phyloP scores from a whole-genome alignment of 768 basidiomycete species.

The Tylopilus plumbeoviolaceoides region DNA sequence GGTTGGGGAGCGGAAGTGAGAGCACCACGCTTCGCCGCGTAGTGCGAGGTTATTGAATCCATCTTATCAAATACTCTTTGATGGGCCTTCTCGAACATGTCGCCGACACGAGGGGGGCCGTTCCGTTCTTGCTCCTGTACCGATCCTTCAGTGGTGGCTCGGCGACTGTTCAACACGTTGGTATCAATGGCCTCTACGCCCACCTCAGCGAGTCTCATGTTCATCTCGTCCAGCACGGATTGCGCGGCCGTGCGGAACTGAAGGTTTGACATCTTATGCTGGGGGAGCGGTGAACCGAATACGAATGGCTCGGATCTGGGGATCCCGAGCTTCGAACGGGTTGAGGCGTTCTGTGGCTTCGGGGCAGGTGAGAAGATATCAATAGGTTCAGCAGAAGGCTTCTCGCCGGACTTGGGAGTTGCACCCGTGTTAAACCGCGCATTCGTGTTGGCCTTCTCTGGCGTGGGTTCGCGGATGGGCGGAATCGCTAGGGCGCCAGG shows the following conservation, averaged over 20 bases:
- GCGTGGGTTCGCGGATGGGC: conserved; percentile 18
- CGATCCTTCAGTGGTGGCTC: conserved; percentile 3
- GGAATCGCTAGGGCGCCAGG: conserved; percentile 31
- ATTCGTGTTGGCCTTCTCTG: conserved; percentile 10
- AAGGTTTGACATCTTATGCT: conserved; percentile 56
- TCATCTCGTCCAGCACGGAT: conserved; percentile 81
- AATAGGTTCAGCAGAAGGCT: conserved; percentile 28
- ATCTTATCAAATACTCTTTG: conserved; percentile 67
- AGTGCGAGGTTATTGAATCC: conserved; percentile 65
- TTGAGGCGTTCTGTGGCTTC: conserved; percentile 15
- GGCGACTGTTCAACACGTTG: conserved; percentile 39
- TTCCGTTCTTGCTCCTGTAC: conserved; percentile 16
- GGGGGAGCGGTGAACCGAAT: conserved; percentile 73
- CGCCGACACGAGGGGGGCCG: conserved; percentile 24
- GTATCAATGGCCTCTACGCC: conserved; percentile 49
- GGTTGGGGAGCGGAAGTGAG: conserved; percentile 19
- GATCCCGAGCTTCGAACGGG: conserved; percentile 21
- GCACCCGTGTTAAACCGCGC: conserved; percentile 22
- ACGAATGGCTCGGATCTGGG: conserved; percentile 51
- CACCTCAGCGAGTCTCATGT: conserved; percentile 56
- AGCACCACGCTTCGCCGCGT: conserved; percentile 39
- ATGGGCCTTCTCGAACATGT: conserved; percentile 56
- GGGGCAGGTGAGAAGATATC: conserved; percentile 43
- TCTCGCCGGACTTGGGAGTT: conserved; percentile 25
- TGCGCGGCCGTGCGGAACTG: conserved; percentile 65